A percentile compares a stretch with the other conserved stretches of the same genome.
These are phyloP conservation scores for Epichloe hybrida DNA, from an alignment of 2,329 filamentous ascomycete species.

Conservation along the genomic window DNA sequence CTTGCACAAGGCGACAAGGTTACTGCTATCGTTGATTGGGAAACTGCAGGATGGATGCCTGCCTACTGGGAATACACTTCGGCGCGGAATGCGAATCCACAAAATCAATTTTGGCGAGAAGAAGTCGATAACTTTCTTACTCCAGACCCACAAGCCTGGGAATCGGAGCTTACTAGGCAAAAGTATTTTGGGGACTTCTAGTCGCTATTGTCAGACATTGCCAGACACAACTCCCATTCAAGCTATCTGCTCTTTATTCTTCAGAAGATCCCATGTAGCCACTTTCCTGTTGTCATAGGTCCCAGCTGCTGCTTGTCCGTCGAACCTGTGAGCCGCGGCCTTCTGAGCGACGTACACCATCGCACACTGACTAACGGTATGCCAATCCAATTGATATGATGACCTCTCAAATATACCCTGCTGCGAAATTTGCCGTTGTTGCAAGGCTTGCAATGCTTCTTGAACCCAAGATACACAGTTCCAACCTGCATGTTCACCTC, in stretches of 20 bases:
- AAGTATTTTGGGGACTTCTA: slow-evolving; percentile 9
- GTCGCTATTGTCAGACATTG: too few species aligned
- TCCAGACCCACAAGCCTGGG: slow-evolving; percentile 6
- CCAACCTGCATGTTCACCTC: slow-evolving; percentile 20
- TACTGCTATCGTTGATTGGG: slow-evolving; percentile 28
- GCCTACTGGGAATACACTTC: slow-evolving; percentile 21
- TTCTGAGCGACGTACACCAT: slow-evolving; percentile 1
- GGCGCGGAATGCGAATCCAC: slow-evolving; percentile 8
- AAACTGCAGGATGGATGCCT: slow-evolving; percentile 20
- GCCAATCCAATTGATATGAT: neutral
- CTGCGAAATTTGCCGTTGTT: neutral
- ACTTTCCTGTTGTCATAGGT: neutral
- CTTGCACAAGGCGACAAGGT: slow-evolving; percentile 26
- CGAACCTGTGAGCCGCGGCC: slow-evolving; percentile 1
- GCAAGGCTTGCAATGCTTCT: slow-evolving; percentile 20
- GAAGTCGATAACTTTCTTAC: slow-evolving; percentile 9
- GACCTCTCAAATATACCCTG: neutral
- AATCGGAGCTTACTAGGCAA: slow-evolving; percentile 10
- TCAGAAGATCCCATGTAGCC: neutral
- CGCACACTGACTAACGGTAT: neutral
- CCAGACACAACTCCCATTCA: neutral
- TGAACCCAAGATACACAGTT: slow-evolving; percentile 30
- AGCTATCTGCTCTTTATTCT: neutral
- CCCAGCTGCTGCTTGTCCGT: neutral
- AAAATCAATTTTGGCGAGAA: slow-evolving; percentile 10